Base-by-base conservation (phyloP, 176 grass and related monocot genomes). In the Zoysia japonica region DNA sequence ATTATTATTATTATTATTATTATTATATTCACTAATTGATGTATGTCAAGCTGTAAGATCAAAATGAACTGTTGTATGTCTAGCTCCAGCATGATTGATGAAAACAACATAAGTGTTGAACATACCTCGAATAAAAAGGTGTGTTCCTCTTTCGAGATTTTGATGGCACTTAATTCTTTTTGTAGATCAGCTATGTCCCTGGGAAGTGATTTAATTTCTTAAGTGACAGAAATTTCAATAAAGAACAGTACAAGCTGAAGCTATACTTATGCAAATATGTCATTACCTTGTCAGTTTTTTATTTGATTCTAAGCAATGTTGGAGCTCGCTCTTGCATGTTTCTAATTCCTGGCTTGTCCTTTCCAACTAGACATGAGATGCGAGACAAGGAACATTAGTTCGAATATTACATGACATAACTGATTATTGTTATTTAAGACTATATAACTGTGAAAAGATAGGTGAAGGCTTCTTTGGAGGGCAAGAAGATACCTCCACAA, bases 281-380 rank as follows among this genome's bases (percentile, higher is more conserved):
- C 78, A 28, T 71, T 83, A 98, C 96, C 96, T 93, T 67, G 87
- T 92, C 19, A 94, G 68, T 52, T 86, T 89, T 89, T 74, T 83
- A 79, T 94, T 98, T 80, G 91, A 86, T 78, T 89, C 88, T 85
- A 94, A 85, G 81, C 89, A 98, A 89, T 70, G 72, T 81, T 93
- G 85, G 11, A 93, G 80, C 43, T 94, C 67, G 47, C 67, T 83
- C 52, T 68, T 88, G 77, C 92, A 98, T 59, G 65, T 89, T 79
- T 92, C 90, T 67, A 98, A 78, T 46, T 93, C 90, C 68, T 89
- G 62, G 37, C 41, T 50, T 36, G 81, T 85, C 67, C 75, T 87
- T 85, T 83, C 88, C 69, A 94, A 82, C 96, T 98, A 80, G 56
- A 88, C 80, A 67, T 61, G 15, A 49, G 78, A 76, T 50, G 62